A percentile compares a stretch with the other conserved stretches of the same genome.
These are phyloP conservation scores for Pestalotiopsis sp. DNA, from an alignment of 2,329 filamentous ascomycete genomes.

Conservation along the genomic window DNA sequence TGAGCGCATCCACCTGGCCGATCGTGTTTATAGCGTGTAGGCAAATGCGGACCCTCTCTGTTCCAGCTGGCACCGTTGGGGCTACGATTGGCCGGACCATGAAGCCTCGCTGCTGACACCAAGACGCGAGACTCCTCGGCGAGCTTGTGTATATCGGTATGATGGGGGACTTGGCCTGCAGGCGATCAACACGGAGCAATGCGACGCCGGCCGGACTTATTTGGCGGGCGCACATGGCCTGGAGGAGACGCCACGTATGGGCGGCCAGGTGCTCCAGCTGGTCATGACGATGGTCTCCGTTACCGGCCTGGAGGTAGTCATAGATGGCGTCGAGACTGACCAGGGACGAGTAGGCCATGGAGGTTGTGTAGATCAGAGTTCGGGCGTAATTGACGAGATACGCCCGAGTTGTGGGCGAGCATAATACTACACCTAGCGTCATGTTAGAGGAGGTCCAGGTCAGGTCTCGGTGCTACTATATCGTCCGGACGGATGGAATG, in stretches of 20 bases:
- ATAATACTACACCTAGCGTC: constrained; percentile 60
- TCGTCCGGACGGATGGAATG: not conserved
- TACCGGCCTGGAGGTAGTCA: constrained; percentile 24
- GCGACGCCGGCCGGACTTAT: not conserved
- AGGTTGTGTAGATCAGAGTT: constrained; percentile 75
- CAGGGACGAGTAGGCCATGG: constrained; percentile 60
- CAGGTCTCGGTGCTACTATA: constrained; percentile 15
- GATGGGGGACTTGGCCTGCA: constrained; percentile 50
- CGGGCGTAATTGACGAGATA: constrained; percentile 78
- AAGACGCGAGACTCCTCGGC: constrained; percentile 53
- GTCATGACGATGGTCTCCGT: constrained; percentile 25
- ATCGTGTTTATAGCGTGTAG: constrained; percentile 63
- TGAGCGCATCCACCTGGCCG: constrained; percentile 7
- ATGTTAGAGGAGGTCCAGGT: constrained; percentile 20
- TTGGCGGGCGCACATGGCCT: constrained; percentile 27
- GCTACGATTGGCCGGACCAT: constrained; percentile 61
- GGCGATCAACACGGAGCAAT: not conserved
- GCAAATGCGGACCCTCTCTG: constrained; percentile 60
- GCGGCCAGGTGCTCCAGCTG: constrained; percentile 47
- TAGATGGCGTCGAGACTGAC: constrained; percentile 32
- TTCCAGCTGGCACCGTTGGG: constrained; percentile 59
- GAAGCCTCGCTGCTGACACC: constrained; percentile 54
- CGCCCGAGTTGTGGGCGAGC: constrained; percentile 57
- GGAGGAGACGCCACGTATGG: constrained; percentile 31
- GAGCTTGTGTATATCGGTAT: constrained; percentile 56